phyloP scores from a whole-genome alignment of 176 grass and related monocot genomes.

The Oryza meridionalis region DNA sequence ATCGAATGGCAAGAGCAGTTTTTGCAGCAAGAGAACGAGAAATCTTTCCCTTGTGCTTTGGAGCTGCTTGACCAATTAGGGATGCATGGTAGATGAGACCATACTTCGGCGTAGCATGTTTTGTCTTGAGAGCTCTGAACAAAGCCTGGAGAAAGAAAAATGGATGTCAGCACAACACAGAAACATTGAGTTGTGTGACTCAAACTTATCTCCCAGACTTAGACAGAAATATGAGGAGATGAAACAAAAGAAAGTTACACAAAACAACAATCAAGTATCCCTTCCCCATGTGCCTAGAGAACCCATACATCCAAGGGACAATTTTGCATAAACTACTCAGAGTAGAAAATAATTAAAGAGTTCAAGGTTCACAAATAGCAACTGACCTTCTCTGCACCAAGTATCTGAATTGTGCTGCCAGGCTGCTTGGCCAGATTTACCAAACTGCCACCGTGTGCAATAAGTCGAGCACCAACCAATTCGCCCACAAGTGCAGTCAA shows the following conservation, averaged over 20 bases:
- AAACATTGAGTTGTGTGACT: background rate
- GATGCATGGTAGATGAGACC: constrained; percentile 92
- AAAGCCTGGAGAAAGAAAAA: constrained; percentile 45
- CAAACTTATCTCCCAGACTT: background rate
- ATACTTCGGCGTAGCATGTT: constrained; percentile 93
- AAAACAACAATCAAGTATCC: background rate
- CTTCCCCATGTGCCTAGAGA: background rate
- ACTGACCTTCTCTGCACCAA: constrained; percentile 92
- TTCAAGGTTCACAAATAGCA: constrained; percentile 5
- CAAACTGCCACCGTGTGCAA: constrained; percentile 92
- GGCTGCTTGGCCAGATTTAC: constrained; percentile 91
- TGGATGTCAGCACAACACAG: background rate
- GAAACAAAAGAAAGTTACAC: background rate
- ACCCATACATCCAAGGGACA: no score
- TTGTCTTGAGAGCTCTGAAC: constrained; percentile 92
- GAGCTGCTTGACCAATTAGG: constrained; percentile 86
- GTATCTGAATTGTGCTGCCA: constrained; percentile 94
- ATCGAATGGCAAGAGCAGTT: constrained; percentile 70
- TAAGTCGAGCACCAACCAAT: constrained; percentile 89
- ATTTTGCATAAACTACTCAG: background rate
- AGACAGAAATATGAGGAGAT: background rate
- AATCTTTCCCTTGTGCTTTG: constrained; percentile 83
- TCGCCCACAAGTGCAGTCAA: constrained; percentile 90
- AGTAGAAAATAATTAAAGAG: background rate
- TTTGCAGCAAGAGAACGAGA: constrained; percentile 86